Evolutionary conservation across 805 yeast species (phyloP).

Genomic region (Wickerhamomyces chaumierensis): DNA sequence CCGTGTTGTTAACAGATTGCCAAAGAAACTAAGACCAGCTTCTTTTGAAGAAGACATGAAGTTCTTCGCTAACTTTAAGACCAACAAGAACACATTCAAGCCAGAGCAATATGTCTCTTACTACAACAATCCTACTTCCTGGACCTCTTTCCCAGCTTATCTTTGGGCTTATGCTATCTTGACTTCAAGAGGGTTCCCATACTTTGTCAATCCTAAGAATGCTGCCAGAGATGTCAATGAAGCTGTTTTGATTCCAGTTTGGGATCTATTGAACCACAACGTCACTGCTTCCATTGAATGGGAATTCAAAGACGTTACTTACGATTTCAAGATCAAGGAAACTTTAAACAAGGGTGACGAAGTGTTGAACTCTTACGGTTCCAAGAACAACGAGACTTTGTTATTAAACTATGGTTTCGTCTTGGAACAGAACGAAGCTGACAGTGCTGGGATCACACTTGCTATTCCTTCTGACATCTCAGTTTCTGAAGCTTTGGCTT

Average conservation of each 20-base stretch:
- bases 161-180: constrained; percentile 67
- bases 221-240: constrained; percentile 29
- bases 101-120: constrained; percentile 17
- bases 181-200: constrained; percentile 75
- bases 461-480: constrained; percentile 28
- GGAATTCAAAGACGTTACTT: constrained; percentile 25
- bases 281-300: constrained; percentile 54
- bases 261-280: constrained; percentile 71
- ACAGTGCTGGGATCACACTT: constrained; percentile 47
- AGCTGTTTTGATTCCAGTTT: constrained; percentile 66
- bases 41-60: constrained; percentile 16
- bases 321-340: constrained; percentile 32
- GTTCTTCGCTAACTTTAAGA: constrained; percentile 17
- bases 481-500: constrained; percentile 20
- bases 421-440: constrained; percentile 43
- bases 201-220: constrained; percentile 31
- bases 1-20: constrained; percentile 13
- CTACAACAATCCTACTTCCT: constrained; percentile 23
- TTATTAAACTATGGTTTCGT: constrained; percentile 77
- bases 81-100: constrained; percentile 5
- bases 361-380: constrained; percentile 75
- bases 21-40: constrained; percentile 6
- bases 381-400: constrained; percentile 77
- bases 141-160: constrained; percentile 60
- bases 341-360: constrained; percentile 29